Evolutionary conservation across 2,329 filamentous ascomycete species (phyloP), one percentile per base, ranked within the genome.

Genomic region (Zymoseptoria crescenta): DNA sequence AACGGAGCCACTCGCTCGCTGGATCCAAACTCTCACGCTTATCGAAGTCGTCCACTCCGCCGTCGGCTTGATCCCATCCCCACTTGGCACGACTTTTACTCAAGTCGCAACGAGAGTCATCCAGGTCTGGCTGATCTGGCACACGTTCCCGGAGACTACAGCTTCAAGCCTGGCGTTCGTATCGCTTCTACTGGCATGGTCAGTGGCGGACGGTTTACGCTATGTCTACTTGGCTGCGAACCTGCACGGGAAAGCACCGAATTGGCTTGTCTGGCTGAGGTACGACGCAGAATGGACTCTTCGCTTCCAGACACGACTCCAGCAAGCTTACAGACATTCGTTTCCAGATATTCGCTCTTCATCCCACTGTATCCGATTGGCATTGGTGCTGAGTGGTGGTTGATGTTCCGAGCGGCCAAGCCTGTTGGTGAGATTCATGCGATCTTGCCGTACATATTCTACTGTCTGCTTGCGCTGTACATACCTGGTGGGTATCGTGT

Each of bases 121-220:
- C 9, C 58, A 59, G 27, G 54, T 56, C 50, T 59, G 58, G 58
- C 54, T 59, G 48, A 56, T 59, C 45, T 59, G 58, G 58, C 21
- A 28, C 28, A 52, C 49, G 9, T 59, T 54, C 30, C 49, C 58
- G 8, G 35, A n/a, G 19, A 56, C 54, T 3, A 59, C 58, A 20
- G 54, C 54, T 35, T 9, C 49, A 7, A 49, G 49, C 1, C 7
- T 4, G 16, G 58, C 54, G 0, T 59, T 59, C n/a, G 27, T 54
- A 4, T 49, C 41, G 1, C 41, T 59, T 13, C 13, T 59, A 4
- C 13, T 56, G 6, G 58, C 58, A 16, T 59, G 58, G 58, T 56
- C 54, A 13, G 41, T 41, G 16, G 58, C 58, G 19, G 58, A 59
- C 28, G 28, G 35, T n/a, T 27, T 59, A 8, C 41, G 58, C 41